Base-by-base conservation (phyloP, 176 grass and related monocot genomes). In the Cenchrus americanus region DNA sequence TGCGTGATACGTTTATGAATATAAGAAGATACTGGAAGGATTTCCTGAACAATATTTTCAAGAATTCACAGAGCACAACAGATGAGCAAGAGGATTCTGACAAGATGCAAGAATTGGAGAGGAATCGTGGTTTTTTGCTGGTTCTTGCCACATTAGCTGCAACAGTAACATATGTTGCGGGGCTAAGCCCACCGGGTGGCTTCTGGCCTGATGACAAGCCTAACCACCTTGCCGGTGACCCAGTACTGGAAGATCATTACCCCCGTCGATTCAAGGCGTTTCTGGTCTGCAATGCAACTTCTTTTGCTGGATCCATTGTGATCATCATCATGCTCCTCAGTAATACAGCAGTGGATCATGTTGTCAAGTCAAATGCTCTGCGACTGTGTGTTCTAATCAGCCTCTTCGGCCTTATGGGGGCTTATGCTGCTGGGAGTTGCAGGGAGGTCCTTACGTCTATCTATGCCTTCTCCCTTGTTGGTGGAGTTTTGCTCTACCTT, bases 261-360 rank as follows among this genome's bases (percentile, higher is more conserved):
- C 82, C 87, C 9, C 52, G 76, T 9, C 62, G 87, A 2, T 89
- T 89, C 70, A 80, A 85, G 77, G 53, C 82, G 2, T 89, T 89
- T 30, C 53, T 85, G 69, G 2, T 80, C 62, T 89, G 87, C 87
- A 89, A 89, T 62, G 82, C 77, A 37, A 85, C 82, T n/a, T 63
- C 87, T 9, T 89, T 89, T 62, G 62, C 82, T 44, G 70, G 69
- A 30, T 88, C 87, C 5, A 62, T 89, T 5, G 87, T 84, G 10
- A 84, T 84, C 23, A 85, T 89, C 70, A 81, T 89, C 70, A 89
- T 85, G 82, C 62, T 80, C 11, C 77, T 89, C 62, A 81, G 62
- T 14, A 27, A 80, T 3, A 84, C 82, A 13, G 87, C 82, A n/a
- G 60, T 80, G 41, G 44, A 84, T 78, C 55, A 83, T 72, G 86